These are phyloP conservation scores for Saxispiralis lemnorum DNA, from an alignment of 495 filamentous ascomycete species.

Conservation along the genomic window DNA sequence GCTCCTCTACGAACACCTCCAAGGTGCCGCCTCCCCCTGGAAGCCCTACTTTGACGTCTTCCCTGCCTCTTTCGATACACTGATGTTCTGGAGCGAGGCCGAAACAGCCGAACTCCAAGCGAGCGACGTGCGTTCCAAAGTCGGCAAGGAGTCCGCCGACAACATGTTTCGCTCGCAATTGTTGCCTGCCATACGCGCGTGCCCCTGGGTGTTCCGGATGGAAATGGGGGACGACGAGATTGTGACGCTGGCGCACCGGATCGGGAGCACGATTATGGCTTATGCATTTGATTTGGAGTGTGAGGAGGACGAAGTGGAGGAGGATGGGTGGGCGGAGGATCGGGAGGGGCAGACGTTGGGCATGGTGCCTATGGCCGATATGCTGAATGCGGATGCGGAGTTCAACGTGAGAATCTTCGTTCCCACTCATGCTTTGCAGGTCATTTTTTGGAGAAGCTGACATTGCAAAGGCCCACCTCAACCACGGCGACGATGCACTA, in stretches of 20 bases:
- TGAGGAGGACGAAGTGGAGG: constrained; percentile 31
- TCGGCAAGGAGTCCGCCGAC: constrained; percentile 59
- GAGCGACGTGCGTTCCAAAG: constrained; percentile 57
- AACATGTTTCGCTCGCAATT: constrained; percentile 45
- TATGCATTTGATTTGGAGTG: constrained; percentile 76
- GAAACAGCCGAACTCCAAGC: constrained; percentile 63
- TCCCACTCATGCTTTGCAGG: not conserved
- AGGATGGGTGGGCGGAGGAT: constrained; percentile 35
- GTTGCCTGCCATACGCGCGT: constrained; percentile 38
- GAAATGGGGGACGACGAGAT: constrained; percentile 24
- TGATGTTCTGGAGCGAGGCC: constrained; percentile 71
- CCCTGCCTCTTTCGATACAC: constrained; percentile 59
- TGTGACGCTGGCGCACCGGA: constrained; percentile 47
- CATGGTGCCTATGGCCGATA: constrained; percentile 85
- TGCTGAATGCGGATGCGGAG: constrained; percentile 79
- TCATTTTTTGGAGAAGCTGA: not conserved
- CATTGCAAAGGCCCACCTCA: constrained; percentile 39
- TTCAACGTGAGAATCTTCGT: constrained; percentile 32
- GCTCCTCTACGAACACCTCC: constrained; percentile 60
- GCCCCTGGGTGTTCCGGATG: constrained; percentile 33
- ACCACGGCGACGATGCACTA: constrained; percentile 46
- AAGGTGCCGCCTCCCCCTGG: constrained; percentile 48
- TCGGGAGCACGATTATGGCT: constrained; percentile 81
- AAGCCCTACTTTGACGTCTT: constrained; percentile 66
- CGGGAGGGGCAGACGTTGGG: constrained; percentile 52